Evolutionary conservation across 306 rosid species (phyloP), one percentile per base, ranked within the genome.

Genomic region (Echinosophora koreensis): DNA sequence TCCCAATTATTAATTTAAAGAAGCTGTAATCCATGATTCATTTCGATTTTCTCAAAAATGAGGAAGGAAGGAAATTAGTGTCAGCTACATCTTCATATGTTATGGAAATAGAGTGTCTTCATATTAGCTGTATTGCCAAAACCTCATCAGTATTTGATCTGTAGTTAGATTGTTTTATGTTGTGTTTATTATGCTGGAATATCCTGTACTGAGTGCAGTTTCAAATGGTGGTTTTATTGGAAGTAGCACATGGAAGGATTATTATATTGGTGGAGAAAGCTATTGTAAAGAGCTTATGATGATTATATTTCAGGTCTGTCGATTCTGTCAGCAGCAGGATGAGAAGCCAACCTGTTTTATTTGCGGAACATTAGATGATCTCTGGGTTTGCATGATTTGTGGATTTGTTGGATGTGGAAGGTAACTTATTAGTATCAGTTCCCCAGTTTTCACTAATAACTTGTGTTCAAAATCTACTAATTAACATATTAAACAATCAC

Each of bases 341-440:
- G 92, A 91, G 84, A 87, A 82, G 74, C 97, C 84, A 64, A 79
- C 88, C 79, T 95, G 99, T 85, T 82, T 82, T 80, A 80, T 89
- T 54, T 95, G 99, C 69, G 97, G 94, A 83, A 90, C 96, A 32
- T 7, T 62, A 27, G 97, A 89, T 82, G 88, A 95, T 84, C 88
- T 88, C 46, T 95, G 96, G 97, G 86, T 89, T 80, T 95, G 99
- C 75, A 74, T 95, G 85, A 88, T 92, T 68, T 95, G 99, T 73
- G 99, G 97, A 62, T 95, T 95, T 78, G 91, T 88, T 27, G 97
- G 97, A 86, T 92, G 99, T 86, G 99, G 97, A 89, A 88, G 99
- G 97, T 95, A 87, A 84, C 39, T 22, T 51, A 74, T 61, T 15
- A 56, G 46, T 69, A 16, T 41, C 27, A 35, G 22, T 57, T 75